phyloP scores from a whole-genome alignment of 495 filamentous ascomycete species.

The Lentithecium fluviatile region DNA sequence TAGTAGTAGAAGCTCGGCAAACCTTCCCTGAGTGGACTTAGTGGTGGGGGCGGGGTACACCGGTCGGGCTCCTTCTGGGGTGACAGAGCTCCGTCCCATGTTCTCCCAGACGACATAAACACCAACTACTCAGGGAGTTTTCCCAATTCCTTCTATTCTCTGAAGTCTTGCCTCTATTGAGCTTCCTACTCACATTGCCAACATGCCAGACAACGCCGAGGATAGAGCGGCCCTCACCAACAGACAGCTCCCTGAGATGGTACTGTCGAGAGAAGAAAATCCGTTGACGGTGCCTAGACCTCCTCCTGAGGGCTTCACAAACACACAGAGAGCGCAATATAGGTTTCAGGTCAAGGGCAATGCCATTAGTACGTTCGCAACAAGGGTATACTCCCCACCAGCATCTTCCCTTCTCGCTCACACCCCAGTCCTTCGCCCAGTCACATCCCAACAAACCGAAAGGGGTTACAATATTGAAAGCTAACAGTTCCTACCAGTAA shows the following conservation, averaged over 20 bases:
- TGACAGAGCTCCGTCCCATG: too few relatives aligned
- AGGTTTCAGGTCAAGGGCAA: conserved; percentile 64
- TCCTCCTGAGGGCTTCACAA: conserved; percentile 44
- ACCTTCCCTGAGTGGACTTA: background rate
- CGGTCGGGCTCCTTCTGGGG: too few relatives aligned
- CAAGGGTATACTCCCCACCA: background rate
- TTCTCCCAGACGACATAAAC: too few relatives aligned
- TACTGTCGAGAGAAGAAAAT: conserved; percentile 55
- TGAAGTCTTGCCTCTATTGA: too few relatives aligned
- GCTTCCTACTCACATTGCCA: conserved; percentile 2
- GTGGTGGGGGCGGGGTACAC: background rate
- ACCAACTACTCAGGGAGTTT: too few relatives aligned
- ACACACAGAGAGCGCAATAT: conserved; percentile 51
- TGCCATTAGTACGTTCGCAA: conserved; percentile 52
- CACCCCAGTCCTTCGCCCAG: too few relatives aligned
- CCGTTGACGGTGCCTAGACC: conserved; percentile 45
- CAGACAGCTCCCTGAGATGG: conserved; percentile 57
- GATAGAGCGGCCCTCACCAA: conserved; percentile 39
- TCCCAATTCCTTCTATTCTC: background rate
- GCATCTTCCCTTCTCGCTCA: conserved; percentile 14
- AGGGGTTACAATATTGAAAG: too few relatives aligned
- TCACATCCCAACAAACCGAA: too few relatives aligned
- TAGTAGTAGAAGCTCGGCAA: background rate
- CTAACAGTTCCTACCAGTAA: conserved; percentile 48
- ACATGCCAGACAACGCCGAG: conserved; percentile 30